Evolutionary conservation across 441 rosid species (phyloP).

Genomic region (Populus trichocarpa): DNA sequence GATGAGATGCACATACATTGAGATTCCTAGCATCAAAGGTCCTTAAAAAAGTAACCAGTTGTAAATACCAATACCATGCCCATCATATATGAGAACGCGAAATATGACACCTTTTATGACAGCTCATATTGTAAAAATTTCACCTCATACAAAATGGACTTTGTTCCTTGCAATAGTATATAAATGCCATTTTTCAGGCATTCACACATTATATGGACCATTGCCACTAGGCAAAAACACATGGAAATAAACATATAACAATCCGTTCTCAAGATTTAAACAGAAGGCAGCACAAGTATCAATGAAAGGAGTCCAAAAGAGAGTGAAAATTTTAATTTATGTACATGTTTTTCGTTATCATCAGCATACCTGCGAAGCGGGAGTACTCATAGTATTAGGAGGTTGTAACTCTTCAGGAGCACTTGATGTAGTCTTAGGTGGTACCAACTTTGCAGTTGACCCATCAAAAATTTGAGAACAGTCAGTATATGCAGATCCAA

Average conservation of each 20-base stretch:
- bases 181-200: not conserved
- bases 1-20: no score
- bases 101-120: not conserved
- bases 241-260: not conserved
- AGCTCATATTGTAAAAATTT: not conserved
- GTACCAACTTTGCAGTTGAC: conserved; percentile 28
- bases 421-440: conserved; percentile 32
- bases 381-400: conserved; percentile 32
- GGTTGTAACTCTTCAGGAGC: conserved; percentile 20
- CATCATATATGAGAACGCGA: not conserved
- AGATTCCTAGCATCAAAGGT: not conserved
- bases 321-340: not conserved
- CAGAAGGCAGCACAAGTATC: not conserved
- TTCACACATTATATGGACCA: not conserved
- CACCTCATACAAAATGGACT: not conserved
- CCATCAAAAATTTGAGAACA: conserved; percentile 57
- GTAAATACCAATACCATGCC: not conserved
- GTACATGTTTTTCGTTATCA: not conserved
- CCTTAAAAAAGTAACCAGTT: not conserved
- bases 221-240: not conserved
- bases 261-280: not conserved
- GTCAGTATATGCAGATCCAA: conserved; percentile 82
- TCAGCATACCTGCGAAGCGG: conserved; percentile 35
- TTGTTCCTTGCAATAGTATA: not conserved
- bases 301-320: not conserved